These are phyloP conservation scores for Microascus cirrosus DNA, from an alignment of 2,329 filamentous ascomycete genomes.

Conservation along the genomic window DNA sequence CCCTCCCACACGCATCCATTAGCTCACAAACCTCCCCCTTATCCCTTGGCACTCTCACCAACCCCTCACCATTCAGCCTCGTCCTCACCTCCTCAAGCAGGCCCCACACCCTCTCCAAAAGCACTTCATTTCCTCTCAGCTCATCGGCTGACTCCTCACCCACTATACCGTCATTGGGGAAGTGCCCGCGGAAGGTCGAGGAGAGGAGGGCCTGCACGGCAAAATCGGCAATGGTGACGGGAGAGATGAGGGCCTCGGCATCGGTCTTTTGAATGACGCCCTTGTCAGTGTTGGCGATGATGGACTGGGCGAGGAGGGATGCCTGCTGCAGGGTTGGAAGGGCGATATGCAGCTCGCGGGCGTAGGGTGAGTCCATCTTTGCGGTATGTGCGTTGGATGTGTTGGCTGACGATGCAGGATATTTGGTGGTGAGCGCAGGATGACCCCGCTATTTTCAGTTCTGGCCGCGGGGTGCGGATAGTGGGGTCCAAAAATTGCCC, in stretches of 20 bases:
- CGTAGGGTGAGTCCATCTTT: conserved; percentile 30
- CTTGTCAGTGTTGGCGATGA: conserved; percentile 35
- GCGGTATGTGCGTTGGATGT: not conserved
- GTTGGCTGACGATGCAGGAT: not conserved
- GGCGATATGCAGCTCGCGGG: conserved; percentile 28
- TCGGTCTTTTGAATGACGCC: conserved; percentile 41
- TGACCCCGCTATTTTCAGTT: not conserved
- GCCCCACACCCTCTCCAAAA: conserved; percentile 35
- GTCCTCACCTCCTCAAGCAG: conserved; percentile 20
- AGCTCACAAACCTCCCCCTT: conserved; percentile 37
- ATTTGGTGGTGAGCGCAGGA: not conserved
- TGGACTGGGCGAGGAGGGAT: conserved; percentile 35
- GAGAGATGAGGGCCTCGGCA: conserved; percentile 24
- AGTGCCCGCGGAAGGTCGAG: conserved; percentile 34
- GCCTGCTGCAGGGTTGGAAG: conserved; percentile 31
- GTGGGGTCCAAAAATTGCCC: too few species aligned
- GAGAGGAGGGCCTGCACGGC: conserved; percentile 46
- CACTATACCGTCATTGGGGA: conserved; percentile 39
- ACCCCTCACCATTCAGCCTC: conserved; percentile 12
- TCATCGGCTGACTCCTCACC: conserved; percentile 43
- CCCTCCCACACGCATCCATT: conserved; percentile 38
- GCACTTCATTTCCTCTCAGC: conserved; percentile 26
- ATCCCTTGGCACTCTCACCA: conserved; percentile 19
- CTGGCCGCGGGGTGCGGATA: too few species aligned
- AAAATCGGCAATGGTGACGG: conserved; percentile 49